Evolutionary conservation across 345 rosid genomes (phyloP).

Genomic region (Psidium guajava): DNA sequence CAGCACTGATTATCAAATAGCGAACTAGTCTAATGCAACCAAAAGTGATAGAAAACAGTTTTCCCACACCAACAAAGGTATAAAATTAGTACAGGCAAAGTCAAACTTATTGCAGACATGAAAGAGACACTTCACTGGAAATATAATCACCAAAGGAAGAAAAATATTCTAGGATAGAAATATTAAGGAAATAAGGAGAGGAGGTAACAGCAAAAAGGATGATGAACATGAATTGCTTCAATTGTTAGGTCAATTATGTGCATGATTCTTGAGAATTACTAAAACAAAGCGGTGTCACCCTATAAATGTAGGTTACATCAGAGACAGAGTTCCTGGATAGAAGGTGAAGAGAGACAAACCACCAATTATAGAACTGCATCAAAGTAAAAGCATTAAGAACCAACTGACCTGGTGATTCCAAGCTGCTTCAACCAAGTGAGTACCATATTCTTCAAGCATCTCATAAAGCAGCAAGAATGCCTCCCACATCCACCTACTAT

Average conservation of each 20-base stretch:
- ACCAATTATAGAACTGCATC: not conserved
- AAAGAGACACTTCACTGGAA: not conserved
- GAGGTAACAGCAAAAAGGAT: not conserved
- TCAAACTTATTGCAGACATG: not conserved
- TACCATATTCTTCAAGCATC: constrained; percentile 95
- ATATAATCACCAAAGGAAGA: not conserved
- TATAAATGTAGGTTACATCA: not conserved
- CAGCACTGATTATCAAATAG: not conserved
- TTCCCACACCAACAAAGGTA: not conserved
- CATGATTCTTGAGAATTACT: not conserved
- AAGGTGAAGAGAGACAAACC: not conserved
- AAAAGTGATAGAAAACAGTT: not conserved
- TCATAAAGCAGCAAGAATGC: constrained; percentile 80
- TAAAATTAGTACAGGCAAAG: not conserved
- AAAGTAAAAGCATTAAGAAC: not conserved
- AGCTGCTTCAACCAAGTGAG: constrained; percentile 93
- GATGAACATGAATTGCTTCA: not conserved
- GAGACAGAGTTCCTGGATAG: not conserved
- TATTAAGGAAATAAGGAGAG: not conserved
- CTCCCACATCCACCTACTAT: constrained; percentile 64
- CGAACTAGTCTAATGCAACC: not conserved
- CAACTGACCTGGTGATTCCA: constrained; percentile 79
- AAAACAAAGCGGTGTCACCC: not conserved
- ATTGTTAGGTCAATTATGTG: not conserved
- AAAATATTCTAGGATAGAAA: not conserved